Evolutionary conservation across 768 basidiomycete genomes (phyloP).

Genomic region (Dioszegia hungarica): DNA sequence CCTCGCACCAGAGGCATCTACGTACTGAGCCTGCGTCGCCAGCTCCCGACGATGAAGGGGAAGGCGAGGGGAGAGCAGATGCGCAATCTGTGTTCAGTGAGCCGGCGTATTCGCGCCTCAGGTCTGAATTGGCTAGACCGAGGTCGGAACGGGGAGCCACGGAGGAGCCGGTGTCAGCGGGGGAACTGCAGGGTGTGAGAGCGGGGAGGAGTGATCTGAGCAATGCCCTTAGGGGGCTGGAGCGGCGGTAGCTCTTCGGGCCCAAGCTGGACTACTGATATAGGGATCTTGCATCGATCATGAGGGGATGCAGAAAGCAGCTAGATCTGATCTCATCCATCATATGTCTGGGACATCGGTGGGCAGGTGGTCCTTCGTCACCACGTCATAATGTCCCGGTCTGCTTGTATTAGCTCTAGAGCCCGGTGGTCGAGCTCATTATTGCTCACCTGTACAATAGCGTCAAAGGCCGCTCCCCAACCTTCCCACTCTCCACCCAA

Average conservation of each 20-base stretch:
- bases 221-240: too few relatives aligned
- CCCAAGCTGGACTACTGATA: neutral
- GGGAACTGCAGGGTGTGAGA: too few relatives aligned
- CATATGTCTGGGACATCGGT: conserved; percentile 2
- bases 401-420: conserved; percentile 49
- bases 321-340: too few relatives aligned
- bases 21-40: neutral
- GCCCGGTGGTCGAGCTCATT: too few relatives aligned
- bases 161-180: conserved; percentile 13
- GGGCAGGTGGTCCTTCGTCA: conserved; percentile 47
- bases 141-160: conserved; percentile 11
- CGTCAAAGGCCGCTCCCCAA: conserved; percentile 55
- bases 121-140: conserved; percentile 20
- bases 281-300: neutral
- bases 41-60: neutral
- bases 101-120: conserved; percentile 29
- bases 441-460: conserved; percentile 82
- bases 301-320: neutral
- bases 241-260: too few relatives aligned
- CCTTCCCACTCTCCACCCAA: conserved; percentile 46
- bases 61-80: neutral
- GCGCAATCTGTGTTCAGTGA: conserved; percentile 19
- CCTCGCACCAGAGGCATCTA: neutral
- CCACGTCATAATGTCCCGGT: conserved; percentile 84
- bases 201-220: conserved; percentile 1